Conservation (phyloP, 208 protist species). For the Giardia muris region DNA sequence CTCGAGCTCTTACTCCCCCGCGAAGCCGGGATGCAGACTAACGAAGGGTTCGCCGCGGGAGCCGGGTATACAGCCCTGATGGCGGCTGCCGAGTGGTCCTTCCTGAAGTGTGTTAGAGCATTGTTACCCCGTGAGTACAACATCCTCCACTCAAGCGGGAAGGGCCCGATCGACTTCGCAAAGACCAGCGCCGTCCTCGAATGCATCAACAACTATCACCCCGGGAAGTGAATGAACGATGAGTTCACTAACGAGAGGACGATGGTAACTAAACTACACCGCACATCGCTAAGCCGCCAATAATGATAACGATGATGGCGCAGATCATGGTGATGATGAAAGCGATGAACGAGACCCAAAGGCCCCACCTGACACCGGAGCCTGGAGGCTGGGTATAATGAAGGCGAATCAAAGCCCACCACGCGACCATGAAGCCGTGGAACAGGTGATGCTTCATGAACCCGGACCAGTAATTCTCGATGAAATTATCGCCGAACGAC, state of each 20-base stretch:
- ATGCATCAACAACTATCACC: not conserved
- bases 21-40: not conserved
- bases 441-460: not conserved
- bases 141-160: not conserved
- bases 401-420: not conserved
- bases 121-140: not conserved
- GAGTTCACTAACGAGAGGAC: not conserved
- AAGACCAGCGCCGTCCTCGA: not conserved
- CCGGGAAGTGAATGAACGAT: not conserved
- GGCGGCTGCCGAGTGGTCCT: not conserved
- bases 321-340: not conserved
- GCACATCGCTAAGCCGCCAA: not conserved
- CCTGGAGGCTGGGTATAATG: not conserved
- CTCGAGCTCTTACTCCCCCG: not conserved
- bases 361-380: too few species aligned
- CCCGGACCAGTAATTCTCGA: not conserved
- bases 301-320: not conserved
- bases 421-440: not conserved
- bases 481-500: not conserved
- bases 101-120: not conserved
- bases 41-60: not conserved
- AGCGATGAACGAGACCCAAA: not conserved
- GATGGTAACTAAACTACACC: not conserved
- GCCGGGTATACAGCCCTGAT: not conserved
- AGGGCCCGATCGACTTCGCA: not conserved